phyloP scores from a whole-genome alignment of 495 filamentous ascomycete genomes.

The Monascus purpureus region DNA sequence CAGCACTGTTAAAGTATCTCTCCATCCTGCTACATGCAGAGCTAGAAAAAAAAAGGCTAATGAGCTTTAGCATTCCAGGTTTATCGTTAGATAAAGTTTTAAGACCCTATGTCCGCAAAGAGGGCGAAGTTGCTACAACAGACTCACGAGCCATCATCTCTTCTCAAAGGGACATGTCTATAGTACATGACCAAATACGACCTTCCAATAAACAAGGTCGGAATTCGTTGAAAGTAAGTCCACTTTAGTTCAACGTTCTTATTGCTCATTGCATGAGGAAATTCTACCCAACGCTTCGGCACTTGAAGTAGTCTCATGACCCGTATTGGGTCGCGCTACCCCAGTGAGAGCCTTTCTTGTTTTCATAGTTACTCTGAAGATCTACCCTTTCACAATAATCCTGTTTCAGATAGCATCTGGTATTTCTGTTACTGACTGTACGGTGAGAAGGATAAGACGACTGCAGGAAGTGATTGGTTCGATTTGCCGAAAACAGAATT shows the following conservation, averaged over 20 bases:
- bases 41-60: too few species aligned
- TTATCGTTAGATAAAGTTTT: background rate
- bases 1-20: background rate
- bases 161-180: constrained; percentile 5
- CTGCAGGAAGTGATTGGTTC: constrained; percentile 60
- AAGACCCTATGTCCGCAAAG: background rate
- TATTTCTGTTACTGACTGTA: constrained; percentile 3
- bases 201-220: too few species aligned
- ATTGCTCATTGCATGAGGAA: constrained; percentile 45
- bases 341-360: constrained; percentile 54
- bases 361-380: constrained; percentile 99
- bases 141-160: background rate
- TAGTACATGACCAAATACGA: too few species aligned
- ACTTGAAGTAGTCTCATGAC: constrained; percentile 51
- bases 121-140: background rate
- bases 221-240: constrained; percentile 28
- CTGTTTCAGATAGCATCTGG: too few species aligned
- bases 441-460: constrained; percentile 35
- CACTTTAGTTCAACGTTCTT: constrained; percentile 4
- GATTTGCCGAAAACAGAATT: constrained; percentile 70
- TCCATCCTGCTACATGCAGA: too few species aligned
- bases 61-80: background rate
- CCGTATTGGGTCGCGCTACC: constrained; percentile 69
- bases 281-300: constrained; percentile 42
- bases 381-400: constrained; percentile 3